A percentile compares a stretch with the other conserved stretches of the same genome.
phyloP scores from a whole-genome alignment of 345 rosid genomes.

The Citrus glauca region DNA sequence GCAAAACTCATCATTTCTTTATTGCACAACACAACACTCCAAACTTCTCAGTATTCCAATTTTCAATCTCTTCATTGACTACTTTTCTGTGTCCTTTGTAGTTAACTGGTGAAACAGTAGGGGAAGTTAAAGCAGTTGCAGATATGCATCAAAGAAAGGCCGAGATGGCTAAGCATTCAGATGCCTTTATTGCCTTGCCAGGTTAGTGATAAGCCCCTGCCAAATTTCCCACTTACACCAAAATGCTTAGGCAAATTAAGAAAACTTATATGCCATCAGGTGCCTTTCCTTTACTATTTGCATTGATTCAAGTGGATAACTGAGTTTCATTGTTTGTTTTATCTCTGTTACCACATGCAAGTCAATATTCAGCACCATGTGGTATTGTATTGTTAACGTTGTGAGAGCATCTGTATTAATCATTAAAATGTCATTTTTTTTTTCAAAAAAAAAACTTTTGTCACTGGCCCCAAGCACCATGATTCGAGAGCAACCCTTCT shows the following conservation, averaged over 20 bases:
- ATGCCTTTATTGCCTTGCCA: conserved; percentile 99
- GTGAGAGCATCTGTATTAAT: conserved; percentile 36
- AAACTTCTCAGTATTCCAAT: conserved; percentile 12
- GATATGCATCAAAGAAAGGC: conserved; percentile 99
- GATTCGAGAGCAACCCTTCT: conserved; percentile 24
- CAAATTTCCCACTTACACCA: conserved; percentile 14
- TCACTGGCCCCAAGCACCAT: conserved; percentile 33
- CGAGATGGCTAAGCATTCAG: conserved; percentile 99
- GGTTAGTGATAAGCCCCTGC: conserved; percentile 45
- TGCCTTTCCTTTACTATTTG: conserved; percentile 12
- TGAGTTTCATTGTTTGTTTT: conserved; percentile 2
- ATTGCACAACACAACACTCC: conserved; percentile 34
- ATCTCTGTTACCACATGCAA: not conserved
- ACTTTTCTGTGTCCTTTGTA: conserved; percentile 40
- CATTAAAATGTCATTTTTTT: conserved; percentile 15
- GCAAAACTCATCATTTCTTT: conserved; percentile 54
- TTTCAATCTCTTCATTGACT: conserved; percentile 7
- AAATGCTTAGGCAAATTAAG: conserved; percentile 20
- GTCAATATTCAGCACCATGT: not conserved
- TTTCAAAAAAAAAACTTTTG: conserved; percentile 7
- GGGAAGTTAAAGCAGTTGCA: conserved; percentile 99
- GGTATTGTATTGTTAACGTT: not conserved
- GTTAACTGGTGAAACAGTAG: conserved; percentile 99
- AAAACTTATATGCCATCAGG: conserved; percentile 15
- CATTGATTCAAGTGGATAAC: conserved; percentile 13